phyloP scores from a whole-genome alignment of 257 asterid genomes.

The Ophiorrhiza pumila region DNA sequence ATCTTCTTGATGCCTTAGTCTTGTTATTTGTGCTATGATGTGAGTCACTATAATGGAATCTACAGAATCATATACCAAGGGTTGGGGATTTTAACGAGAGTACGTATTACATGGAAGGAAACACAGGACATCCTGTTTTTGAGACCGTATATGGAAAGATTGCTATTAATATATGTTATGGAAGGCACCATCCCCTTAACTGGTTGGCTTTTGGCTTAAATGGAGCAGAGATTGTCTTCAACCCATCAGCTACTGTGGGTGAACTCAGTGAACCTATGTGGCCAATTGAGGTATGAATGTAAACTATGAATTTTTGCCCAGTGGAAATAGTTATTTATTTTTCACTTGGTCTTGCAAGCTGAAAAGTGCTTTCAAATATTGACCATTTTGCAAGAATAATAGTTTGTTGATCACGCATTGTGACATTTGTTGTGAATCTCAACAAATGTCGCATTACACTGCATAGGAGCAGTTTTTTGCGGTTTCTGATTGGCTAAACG shows the following conservation, averaged over 20 bases:
- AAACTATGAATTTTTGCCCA: neutral
- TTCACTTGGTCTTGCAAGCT: neutral
- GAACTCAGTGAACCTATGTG: conserved; percentile 99
- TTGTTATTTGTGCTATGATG: conserved; percentile 2
- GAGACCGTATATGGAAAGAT: conserved; percentile 88
- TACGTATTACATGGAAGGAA: conserved; percentile 96
- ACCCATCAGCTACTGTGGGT: conserved; percentile 97
- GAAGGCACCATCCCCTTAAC: conserved; percentile 96
- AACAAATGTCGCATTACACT: neutral
- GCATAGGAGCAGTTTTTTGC: neutral
- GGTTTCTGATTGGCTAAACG: neutral
- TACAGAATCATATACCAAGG: conserved; percentile 96
- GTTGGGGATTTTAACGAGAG: conserved; percentile 98
- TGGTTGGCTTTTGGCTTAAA: conserved; percentile 95
- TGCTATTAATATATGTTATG: conserved; percentile 92
- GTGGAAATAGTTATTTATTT: neutral
- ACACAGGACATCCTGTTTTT: conserved; percentile 95
- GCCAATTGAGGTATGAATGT: conserved; percentile 80
- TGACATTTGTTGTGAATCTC: neutral
- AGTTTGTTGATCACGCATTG: neutral
- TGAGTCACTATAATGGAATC: conserved; percentile 13
- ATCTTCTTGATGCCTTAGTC: neutral
- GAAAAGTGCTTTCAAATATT: neutral
- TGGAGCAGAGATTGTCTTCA: conserved; percentile 92
- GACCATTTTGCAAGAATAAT: neutral